Percentiles rank a stretch among this genome's conserved stretches.
Conservation (phyloP, 202 grass and related monocot genomes). For the Hordeum pubiflorum region DNA sequence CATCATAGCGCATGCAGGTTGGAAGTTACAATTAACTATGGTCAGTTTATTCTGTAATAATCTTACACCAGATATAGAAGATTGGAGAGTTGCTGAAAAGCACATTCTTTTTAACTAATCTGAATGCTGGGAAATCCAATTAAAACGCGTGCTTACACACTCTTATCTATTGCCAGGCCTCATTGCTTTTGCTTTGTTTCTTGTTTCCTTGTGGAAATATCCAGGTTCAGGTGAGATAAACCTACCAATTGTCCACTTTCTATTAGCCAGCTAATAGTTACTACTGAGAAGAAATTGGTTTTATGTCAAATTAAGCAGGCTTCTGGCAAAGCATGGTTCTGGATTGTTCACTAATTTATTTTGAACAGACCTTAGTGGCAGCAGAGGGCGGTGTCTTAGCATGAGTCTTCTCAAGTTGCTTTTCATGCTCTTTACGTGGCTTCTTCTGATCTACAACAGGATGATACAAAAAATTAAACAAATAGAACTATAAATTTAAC, state of each 20-base stretch:
- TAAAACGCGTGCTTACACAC: neutral
- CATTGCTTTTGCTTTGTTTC: neutral
- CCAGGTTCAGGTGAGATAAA: neutral
- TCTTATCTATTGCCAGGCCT: neutral
- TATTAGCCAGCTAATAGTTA: neutral
- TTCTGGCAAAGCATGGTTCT: constrained; percentile 8
- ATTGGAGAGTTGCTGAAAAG: neutral
- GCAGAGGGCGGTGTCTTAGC: constrained; percentile 30
- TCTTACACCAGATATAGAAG: neutral
- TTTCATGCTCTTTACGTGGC: constrained; percentile 29
- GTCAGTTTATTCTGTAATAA: neutral
- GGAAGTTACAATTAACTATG: neutral
- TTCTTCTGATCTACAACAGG: constrained; percentile 42
- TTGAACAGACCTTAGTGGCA: constrained; percentile 29
- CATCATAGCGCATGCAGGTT: neutral
- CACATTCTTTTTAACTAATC: neutral
- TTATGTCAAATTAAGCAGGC: neutral
- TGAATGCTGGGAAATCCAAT: neutral
- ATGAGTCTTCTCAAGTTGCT: constrained; percentile 33
- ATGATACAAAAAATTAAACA: constrained; percentile 6
- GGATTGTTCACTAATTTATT: neutral
- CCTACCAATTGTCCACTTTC: neutral
- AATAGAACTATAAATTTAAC: neutral
- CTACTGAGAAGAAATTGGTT: neutral
- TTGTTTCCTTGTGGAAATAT: neutral